Evolutionary conservation across 208 protist genomes (phyloP).

Genomic region (Crithidia fasciculata): DNA sequence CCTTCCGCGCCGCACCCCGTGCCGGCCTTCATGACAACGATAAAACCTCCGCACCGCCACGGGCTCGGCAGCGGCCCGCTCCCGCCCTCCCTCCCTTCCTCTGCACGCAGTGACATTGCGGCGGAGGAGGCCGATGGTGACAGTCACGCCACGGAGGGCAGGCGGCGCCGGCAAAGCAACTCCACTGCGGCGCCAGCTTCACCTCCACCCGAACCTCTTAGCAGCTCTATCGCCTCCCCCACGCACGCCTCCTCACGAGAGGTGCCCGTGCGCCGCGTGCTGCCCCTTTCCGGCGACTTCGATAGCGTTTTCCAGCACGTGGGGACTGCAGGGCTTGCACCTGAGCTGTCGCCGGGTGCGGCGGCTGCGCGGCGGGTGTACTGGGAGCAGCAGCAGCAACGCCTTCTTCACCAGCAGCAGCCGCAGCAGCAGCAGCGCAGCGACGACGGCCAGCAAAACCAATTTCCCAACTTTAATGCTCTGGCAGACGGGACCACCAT

Average conservation of each 20-base stretch:
- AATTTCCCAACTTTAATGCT: neutral
- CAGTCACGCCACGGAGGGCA: too few species aligned
- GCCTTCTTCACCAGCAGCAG: conserved; percentile 7
- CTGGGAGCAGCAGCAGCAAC: conserved; percentile 26
- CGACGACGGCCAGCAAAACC: neutral
- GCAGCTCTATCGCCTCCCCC: neutral
- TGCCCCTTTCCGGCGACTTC: neutral
- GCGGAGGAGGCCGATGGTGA: neutral
- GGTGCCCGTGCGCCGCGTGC: neutral
- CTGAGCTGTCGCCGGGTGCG: conserved; percentile 26
- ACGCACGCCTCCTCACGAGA: neutral
- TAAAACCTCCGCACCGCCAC: conserved; percentile 30
- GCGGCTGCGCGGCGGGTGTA: conserved; percentile 27
- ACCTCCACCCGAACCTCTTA: too few species aligned
- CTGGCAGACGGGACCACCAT: neutral
- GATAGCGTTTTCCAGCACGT: neutral
- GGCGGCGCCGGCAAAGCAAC: too few species aligned
- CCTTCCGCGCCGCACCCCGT: neutral
- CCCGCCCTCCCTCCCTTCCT: neutral
- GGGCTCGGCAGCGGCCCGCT: conserved; percentile 4
- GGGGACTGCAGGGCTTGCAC: neutral
- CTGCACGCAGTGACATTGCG: neutral
- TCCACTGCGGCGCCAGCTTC: too few species aligned
- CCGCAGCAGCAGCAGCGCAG: conserved; percentile 3
- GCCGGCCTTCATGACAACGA: conserved; percentile 24